Conservation (phyloP, 805 yeast genomes). For the Wickerhamomyces ciferrii region DNA sequence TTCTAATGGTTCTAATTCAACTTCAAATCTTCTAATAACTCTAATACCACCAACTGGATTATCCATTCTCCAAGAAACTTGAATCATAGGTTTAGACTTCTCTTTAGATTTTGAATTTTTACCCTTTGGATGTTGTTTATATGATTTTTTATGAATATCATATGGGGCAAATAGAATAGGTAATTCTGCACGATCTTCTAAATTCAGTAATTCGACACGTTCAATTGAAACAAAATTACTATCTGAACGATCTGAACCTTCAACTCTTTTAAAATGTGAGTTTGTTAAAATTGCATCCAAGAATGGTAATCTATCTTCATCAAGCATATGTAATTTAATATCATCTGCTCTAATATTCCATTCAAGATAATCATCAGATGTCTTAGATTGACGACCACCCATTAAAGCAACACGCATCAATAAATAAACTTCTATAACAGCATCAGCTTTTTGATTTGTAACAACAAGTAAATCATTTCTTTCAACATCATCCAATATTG, state of each 20-base stretch:
- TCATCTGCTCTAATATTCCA: slow-evolving; percentile 66
- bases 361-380: slow-evolving; percentile 39
- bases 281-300: slow-evolving; percentile 64
- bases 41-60: slow-evolving; percentile 88
- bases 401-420: slow-evolving; percentile 38
- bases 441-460: slow-evolving; percentile 29
- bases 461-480: slow-evolving; percentile 37
- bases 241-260: slow-evolving; percentile 62
- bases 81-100: slow-evolving; percentile 27
- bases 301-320: slow-evolving; percentile 55
- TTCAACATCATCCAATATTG: slow-evolving; percentile 43
- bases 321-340: slow-evolving; percentile 65
- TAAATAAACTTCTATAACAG: slow-evolving; percentile 36
- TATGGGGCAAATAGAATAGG: slow-evolving; percentile 68
- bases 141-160: slow-evolving; percentile 4
- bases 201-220: slow-evolving; percentile 65
- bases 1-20: slow-evolving; percentile 60
- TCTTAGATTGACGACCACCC: slow-evolving; percentile 25
- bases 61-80: slow-evolving; percentile 70
- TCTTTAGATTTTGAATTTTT: slow-evolving; percentile 5
- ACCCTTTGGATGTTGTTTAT: slow-evolving; percentile 3
- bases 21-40: slow-evolving; percentile 61
- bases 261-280: slow-evolving; percentile 55
- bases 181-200: slow-evolving; percentile 49
- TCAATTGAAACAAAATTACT: slow-evolving; percentile 53